Base-by-base conservation (phyloP, 2,329 filamentous ascomycete species). In the Calonectria fujianensis region DNA sequence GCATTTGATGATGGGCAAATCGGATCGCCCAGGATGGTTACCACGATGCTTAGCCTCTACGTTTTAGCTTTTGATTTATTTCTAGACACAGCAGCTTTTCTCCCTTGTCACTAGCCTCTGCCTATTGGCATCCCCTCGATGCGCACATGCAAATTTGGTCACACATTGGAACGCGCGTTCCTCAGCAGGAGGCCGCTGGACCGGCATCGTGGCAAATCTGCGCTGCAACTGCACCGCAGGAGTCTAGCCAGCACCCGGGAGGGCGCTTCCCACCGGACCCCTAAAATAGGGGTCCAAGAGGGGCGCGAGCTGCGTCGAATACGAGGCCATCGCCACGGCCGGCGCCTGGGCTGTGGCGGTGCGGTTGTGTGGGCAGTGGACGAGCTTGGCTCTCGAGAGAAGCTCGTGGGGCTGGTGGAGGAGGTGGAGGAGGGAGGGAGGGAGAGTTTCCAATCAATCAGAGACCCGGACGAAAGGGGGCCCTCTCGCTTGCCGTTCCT, bases 341-440 rank as follows among this genome's bases (percentile, higher is more conserved):
- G 59, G 63, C 10, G 39, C 35, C 24, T 69, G 57, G 73, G 41
- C 63, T 77, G 77, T 77, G 74, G 76, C 77, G 41, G 70, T 74
- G 73, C 73, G 57, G 27, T 27, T 52, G 68, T 35, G 61, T 32
- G 51, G 51, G 31, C 18, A 31, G 35, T 10, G 31, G 24, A 8
- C 57, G 37, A 63, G n/a, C 64, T 52, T 39, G 32, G 45, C 64
- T 18, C 24, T 67, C 32, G 20, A 29, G 29, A n/a, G 32, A 37
- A 52, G 64, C 14, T 66, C 41, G 45, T 66, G 63, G 63, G 63
- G 57, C 35, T 63, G 35, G 57, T 24, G 45, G 45, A 24, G 45
- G n/a, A n/a, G 18, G 39, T 39, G n/a, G 2, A 3, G 41, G 45
- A 48, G 45, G 45, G 45, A 24, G 4, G 45, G 45, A 24, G 10